Evolutionary conservation across 2,329 filamentous ascomycete species (phyloP).

Genomic region (Lasiodiplodia theobromae): DNA sequence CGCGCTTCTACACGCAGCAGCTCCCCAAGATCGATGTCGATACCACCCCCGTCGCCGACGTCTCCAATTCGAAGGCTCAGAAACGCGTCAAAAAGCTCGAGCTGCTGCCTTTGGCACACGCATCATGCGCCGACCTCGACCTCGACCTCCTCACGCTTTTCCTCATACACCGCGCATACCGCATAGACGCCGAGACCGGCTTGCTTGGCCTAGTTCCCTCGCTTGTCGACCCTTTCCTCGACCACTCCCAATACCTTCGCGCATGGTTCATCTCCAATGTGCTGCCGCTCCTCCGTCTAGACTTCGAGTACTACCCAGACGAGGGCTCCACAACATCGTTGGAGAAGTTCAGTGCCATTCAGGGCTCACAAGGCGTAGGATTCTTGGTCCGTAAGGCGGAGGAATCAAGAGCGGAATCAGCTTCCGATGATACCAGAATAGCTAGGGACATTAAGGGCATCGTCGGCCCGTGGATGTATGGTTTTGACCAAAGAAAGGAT

Average conservation of each 20-base stretch:
- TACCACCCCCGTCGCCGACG: constrained; percentile 60
- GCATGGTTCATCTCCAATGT: constrained; percentile 74
- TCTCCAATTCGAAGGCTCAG: constrained; percentile 70
- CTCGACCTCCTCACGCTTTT: constrained; percentile 68
- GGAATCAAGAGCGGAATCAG: constrained; percentile 28
- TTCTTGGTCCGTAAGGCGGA: constrained; percentile 59
- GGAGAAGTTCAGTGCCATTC: constrained; percentile 67
- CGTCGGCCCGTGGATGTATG: constrained; percentile 77
- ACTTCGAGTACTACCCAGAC: constrained; percentile 72
- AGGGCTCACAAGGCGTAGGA: constrained; percentile 65
- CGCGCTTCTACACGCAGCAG: constrained; percentile 55
- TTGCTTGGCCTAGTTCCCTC: constrained; percentile 71
- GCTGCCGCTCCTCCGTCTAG: constrained; percentile 72
- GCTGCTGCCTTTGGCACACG: constrained; percentile 64
- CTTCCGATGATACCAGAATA: constrained; percentile 41
- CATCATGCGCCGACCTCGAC: constrained; percentile 55
- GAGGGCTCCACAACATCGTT: constrained; percentile 58
- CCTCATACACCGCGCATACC: constrained; percentile 70
- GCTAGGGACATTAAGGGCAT: constrained; percentile 72
- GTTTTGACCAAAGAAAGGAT: constrained; percentile 65
- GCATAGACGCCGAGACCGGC: constrained; percentile 76
- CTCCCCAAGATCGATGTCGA: constrained; percentile 56
- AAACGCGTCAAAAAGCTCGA: constrained; percentile 69
- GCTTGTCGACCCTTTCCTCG: constrained; percentile 73
- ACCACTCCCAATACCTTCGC: constrained; percentile 66